Evolutionary conservation across 139 green algal species (phyloP).

Genomic region (Tetradesmus obliquus): DNA sequence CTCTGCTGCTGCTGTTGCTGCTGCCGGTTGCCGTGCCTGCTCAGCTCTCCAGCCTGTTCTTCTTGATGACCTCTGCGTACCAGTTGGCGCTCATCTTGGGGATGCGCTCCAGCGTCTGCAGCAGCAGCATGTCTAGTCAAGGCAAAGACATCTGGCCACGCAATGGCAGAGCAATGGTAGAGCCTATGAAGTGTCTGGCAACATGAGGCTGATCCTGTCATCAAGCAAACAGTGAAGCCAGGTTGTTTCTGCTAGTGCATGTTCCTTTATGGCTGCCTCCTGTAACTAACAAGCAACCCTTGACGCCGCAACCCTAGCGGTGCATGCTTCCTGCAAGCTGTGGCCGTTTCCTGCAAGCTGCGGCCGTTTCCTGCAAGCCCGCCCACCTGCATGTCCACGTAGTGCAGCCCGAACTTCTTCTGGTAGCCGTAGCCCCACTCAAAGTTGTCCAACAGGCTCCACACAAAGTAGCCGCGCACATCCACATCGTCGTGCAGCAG

Average conservation of each 20-base stretch:
- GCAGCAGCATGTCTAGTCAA: background rate
- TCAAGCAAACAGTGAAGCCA: no score
- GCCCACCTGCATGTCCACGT: conserved; percentile 58
- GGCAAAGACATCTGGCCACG: no score
- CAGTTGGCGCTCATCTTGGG: conserved; percentile 68
- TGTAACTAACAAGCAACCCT: no score
- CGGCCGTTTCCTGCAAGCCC: background rate
- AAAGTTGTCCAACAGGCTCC: conserved; percentile 71
- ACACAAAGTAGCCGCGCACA: conserved; percentile 68
- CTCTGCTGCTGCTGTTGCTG: background rate
- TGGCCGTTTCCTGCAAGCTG: no score
- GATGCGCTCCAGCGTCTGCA: conserved; percentile 47
- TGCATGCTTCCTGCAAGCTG: no score
- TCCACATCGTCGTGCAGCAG: conserved; percentile 54
- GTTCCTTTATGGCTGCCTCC: no score
- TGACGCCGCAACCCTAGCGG: no score
- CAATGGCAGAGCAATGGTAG: no score
- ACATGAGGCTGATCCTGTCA: background rate
- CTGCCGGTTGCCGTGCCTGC: background rate
- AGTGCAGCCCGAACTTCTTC: conserved; percentile 69
- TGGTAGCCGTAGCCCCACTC: conserved; percentile 65
- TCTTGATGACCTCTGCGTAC: conserved; percentile 52
- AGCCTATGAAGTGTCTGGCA: background rate
- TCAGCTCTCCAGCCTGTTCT: conserved; percentile 45
- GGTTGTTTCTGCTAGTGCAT: no score